Conservation (phyloP, 2,329 filamentous ascomycete species). For the Acrocalymma vagum region DNA sequence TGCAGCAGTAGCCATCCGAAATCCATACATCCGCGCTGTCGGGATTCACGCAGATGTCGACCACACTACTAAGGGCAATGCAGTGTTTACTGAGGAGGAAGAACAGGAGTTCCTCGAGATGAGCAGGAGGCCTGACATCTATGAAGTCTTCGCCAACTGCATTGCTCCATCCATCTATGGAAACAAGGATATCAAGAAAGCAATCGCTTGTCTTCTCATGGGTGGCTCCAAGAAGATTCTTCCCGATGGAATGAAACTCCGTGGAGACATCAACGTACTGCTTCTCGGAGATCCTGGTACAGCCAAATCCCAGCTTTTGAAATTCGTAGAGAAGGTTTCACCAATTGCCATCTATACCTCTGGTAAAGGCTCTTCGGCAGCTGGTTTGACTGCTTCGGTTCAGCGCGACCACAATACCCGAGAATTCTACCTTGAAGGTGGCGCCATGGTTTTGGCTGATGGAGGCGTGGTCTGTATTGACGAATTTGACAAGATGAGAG, state of each 20-base stretch:
- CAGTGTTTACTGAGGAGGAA: conserved; percentile 90
- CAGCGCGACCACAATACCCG: conserved; percentile 90
- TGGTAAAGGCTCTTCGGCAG: conserved; percentile 95
- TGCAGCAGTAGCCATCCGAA: conserved; percentile 91
- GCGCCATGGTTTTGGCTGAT: conserved; percentile 97
- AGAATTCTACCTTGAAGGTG: conserved; percentile 97
- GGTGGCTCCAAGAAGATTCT: conserved; percentile 98
- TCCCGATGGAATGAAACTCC: conserved; percentile 95
- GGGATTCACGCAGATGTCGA: conserved; percentile 92
- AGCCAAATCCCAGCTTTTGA: conserved; percentile 94
- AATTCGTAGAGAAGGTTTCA: conserved; percentile 96
- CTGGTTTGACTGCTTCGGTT: conserved; percentile 95
- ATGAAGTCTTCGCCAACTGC: conserved; percentile 86
- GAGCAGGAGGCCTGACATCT: conserved; percentile 90
- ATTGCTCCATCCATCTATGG: conserved; percentile 98
- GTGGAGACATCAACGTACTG: conserved; percentile 97
- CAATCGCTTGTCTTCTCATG: conserved; percentile 90
- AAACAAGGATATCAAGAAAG: conserved; percentile 95
- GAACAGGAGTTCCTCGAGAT: conserved; percentile 96
- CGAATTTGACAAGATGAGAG: conserved; percentile 99
- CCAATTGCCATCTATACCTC: conserved; percentile 99
- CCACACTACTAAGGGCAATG: conserved; percentile 84
- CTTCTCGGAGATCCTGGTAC: conserved; percentile 97
- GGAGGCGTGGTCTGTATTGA: conserved; percentile 98
- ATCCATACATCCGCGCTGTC: conserved; percentile 91